Base-by-base conservation (phyloP, 2,329 filamentous ascomycete genomes). In the Pseudomassariella vexata region DNA sequence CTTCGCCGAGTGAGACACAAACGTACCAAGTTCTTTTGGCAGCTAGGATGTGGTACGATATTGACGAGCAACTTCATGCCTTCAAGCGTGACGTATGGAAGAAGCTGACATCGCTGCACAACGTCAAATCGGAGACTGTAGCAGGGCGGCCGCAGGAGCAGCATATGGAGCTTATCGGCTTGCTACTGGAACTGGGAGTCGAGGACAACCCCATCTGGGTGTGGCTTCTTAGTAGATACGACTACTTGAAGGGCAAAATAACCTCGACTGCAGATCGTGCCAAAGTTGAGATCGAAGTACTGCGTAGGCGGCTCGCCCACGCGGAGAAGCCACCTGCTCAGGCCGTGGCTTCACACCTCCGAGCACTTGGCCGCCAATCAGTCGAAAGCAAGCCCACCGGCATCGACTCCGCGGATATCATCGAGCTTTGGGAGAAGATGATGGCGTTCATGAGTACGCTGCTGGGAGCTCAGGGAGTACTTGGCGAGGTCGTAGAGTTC, bases 141-240 rank as follows among this genome's bases (percentile, higher is more conserved):
- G 61, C 52, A 30, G 70, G 71, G 6, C 55, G 80, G 23, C 67
- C 74, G 5, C 86, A 90, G 50, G 87, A 95, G 45, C 74, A 80
- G 54, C 84, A 95, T 49, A 87, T 95, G 77, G 87, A 95, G 52
- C 68, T 95, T 28, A 96, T 98, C 34, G 73, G 79, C 15, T 69
- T 95, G 21, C 69, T 98, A 32, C 65, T 98, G n/a, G 90, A 98
- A 56, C 68, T 98, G 14, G 94, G 92, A 6, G 88, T 95, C 3
- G 84, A 94, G 8, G 88, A 96, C 38, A 98, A 94, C 48, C 92
- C 92, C 2, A 94, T 98, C 40, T 95, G 86, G 85, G 74, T 94
- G 9, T 98, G 92, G 89, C 76, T 98, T 17, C 66, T 90, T 34
- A 95, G 87, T 50, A 80, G 86, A 27, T 94, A 89, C 52, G 86